Evolutionary conservation across 805 yeast species (phyloP), one percentile per base, ranked within the genome.

Genomic region (Spathaspora passalidarum): DNA sequence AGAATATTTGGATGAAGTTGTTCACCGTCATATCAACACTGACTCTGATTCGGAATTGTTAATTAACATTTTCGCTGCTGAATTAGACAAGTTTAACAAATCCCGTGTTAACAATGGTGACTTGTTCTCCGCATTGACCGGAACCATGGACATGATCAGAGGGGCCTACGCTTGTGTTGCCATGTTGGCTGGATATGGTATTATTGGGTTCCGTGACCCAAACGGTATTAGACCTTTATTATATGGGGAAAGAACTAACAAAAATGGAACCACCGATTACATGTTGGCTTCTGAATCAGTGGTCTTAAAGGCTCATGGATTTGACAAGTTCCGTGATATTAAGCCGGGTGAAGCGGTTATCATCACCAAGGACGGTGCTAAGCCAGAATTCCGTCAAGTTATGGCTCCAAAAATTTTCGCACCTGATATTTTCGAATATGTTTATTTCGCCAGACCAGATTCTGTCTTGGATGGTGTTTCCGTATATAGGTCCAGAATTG

Each of bases 141-240:
- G 96, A 47, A 88, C 94, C 21, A 88, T 79, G 75, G 73, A 81
- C 38, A 72, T 78, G 56, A 84, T 92, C 54, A 82, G 96, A 63
- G 99, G 99, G 52, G 98, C 97, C n/a, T 94, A 89, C 63, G 97
- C 98, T 1, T 90, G 97, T 71, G 82, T 85, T 41, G 95, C 95
- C 45, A 82, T 94, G 86, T 75, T 94, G 48, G 98, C 99, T 2
- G 99, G 99, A 40, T 94, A 85, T 68, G 98, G 97, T 39, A 61
- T 94, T 50, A 82, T 94, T 60, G 99, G 97, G 0, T 94, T 94
- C 75, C 81, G 99, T 67, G 99, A 94, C 68, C 97, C 99, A 26
- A 84, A 92, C 61, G 99, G 98, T 51, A 88, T 94, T 56, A 81
- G 99, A 62, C 99, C 99, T 2, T 72, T 92, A 45, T 74, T 90